A percentile compares a stretch with the other conserved stretches of the same genome.
Evolutionary conservation across 2,329 filamentous ascomycete species (phyloP).

Genomic region (Colletotrichum karsti): DNA sequence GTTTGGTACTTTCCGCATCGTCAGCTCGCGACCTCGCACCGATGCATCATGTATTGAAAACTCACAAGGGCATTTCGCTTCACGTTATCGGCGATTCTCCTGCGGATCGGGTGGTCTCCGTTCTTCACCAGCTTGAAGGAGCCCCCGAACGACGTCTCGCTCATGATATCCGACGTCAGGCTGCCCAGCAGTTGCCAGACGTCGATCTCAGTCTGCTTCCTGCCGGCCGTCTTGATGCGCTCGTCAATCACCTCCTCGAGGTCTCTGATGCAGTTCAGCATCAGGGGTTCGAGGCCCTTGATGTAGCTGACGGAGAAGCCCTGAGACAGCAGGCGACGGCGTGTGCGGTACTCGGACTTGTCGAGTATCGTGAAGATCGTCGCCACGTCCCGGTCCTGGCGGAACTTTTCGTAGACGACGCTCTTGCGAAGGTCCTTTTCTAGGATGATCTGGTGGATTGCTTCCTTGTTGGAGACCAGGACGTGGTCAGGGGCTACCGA

Average conservation of each 20-base stretch:
- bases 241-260: slow-evolving; percentile 9
- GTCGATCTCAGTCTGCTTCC: neutral
- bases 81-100: neutral
- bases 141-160: neutral
- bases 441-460: neutral
- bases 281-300: slow-evolving; percentile 1
- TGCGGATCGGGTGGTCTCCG: slow-evolving; percentile 1
- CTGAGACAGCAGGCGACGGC: neutral
- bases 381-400: neutral
- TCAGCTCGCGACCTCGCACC: neutral
- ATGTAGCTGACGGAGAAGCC: slow-evolving; percentile 7
- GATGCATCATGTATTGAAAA: neutral
- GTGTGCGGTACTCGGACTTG: neutral
- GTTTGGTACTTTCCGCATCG: slow-evolving; percentile 3
- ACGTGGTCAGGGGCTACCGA: neutral
- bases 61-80: neutral
- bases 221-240: neutral
- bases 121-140: slow-evolving; percentile 7
- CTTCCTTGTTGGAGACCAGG: neutral
- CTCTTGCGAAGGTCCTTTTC: slow-evolving; percentile 10
- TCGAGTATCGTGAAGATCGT: slow-evolving; percentile 13
- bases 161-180: neutral
- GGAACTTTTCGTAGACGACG: slow-evolving; percentile 7
- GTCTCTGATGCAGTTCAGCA: neutral
- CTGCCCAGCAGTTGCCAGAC: neutral